Base-by-base conservation (phyloP, 1,139 yeast genomes). In the Magnusiomyces magnusii region DNA sequence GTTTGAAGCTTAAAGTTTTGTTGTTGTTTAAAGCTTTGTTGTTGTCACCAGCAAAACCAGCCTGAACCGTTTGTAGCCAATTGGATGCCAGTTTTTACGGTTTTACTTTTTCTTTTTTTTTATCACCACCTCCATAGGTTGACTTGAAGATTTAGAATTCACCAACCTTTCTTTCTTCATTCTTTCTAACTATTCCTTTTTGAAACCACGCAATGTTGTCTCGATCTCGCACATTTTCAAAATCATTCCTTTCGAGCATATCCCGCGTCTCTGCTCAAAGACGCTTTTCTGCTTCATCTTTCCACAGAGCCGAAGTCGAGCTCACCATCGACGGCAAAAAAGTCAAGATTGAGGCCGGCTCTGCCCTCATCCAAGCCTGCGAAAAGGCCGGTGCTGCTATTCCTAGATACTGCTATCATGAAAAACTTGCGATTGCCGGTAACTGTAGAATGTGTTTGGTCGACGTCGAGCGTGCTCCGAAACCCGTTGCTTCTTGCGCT, bases 391-490 rank as follows among this genome's bases (percentile, higher is more conserved):
- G 96, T 58, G 93, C 88, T 53, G 80, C 85, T 58, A 85, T 89
- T 57, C 96, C 96, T 54, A 82, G 96, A 68, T 89, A 89, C 78
- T 89, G 96, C 76, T 89, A 87, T 78, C 96, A 89, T 74, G 96
- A 89, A 69, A 88, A 89, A 75, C 80, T 89, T 67, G 93, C 95
- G 51, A 82, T 89, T 71, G 96, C 96, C n/a, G 96, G 96, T 72
- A 89, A 88, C 76, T 89, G 96, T 75, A 86, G 96, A 76, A 89
- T 89, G 96, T 89, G 96, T 74, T 81, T 89, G 56, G 96, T 89
- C 57, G 96, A 89, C 69, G 88, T 89, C 59, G 96, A 89, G 74
- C 83, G 88, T 72, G 90, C 93, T 71, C 96, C 96, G 59, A 89
- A 89, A 74, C 85, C 91, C 70, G 88, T 88, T 65, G 96, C 96